These are phyloP conservation scores for Boletus coccyginus DNA, from an alignment of 768 basidiomycete species.

Conservation along the genomic window DNA sequence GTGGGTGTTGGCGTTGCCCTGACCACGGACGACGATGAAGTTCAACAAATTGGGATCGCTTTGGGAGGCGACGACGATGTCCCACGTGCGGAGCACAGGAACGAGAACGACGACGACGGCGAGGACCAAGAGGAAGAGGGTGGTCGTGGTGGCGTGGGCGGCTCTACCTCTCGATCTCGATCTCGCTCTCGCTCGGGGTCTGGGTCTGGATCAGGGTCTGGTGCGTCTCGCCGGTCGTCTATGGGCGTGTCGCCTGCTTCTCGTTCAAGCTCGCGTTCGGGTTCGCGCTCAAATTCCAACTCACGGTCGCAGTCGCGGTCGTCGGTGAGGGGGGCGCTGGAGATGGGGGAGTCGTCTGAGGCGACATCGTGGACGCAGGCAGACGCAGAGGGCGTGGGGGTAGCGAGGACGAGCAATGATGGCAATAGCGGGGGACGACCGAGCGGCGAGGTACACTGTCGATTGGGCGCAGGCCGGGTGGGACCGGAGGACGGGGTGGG, in stretches of 20 bases:
- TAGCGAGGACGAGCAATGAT: constrained; percentile 2
- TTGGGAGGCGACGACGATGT: not conserved
- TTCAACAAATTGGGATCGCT: not conserved
- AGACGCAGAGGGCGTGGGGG: constrained; percentile 8
- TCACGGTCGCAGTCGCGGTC: constrained; percentile 14
- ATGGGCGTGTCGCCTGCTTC: not conserved
- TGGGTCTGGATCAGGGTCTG: not conserved
- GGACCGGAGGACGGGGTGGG: not conserved
- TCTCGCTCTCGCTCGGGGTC: not conserved
- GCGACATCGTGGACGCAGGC: constrained; percentile 29
- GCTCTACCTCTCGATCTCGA: not conserved
- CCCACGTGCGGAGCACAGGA: not conserved
- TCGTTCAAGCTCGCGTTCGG: constrained; percentile 2
- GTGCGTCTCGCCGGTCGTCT: not conserved
- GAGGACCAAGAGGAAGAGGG: not conserved
- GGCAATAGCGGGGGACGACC: constrained; percentile 4
- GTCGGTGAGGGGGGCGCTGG: constrained; percentile 14
- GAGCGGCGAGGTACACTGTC: not conserved
- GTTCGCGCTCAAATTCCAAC: constrained; percentile 2
- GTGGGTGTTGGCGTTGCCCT: constrained; percentile 14
- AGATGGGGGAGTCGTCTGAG: constrained; percentile 19
- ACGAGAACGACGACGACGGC: not conserved
- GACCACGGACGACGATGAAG: constrained; percentile 13
- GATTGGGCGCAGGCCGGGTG: not conserved
- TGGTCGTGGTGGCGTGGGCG: not conserved